Conservation (phyloP, 495 filamentous ascomycete genomes). For the Penicillium longicatenatum region DNA sequence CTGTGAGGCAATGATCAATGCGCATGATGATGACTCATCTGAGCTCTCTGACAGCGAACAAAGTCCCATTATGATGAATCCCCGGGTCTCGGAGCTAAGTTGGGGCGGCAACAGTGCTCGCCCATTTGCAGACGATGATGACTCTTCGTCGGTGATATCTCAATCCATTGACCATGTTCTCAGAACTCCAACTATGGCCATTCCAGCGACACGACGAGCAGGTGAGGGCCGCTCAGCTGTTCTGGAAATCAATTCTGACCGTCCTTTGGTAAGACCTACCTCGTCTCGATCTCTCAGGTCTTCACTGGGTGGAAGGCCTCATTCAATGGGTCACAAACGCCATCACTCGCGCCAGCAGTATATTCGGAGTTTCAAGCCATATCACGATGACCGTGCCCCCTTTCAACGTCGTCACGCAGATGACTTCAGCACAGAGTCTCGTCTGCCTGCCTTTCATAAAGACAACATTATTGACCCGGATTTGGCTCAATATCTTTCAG, state of each 20-base stretch:
- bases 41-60: conserved; percentile 80
- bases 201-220: conserved; percentile 81
- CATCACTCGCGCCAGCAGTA: conserved; percentile 85
- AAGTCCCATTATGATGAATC: conserved; percentile 47
- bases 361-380: conserved; percentile 59
- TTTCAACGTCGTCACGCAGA: conserved; percentile 75
- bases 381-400: conserved; percentile 77
- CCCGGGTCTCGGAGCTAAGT: conserved; percentile 39
- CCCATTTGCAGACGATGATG: conserved; percentile 41
- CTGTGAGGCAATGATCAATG: conserved; percentile 91
- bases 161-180: conserved; percentile 50
- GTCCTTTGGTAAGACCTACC: conserved; percentile 73
- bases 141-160: conserved; percentile 47
- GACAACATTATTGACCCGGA: conserved; percentile 99
- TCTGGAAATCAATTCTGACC: conserved; percentile 82
- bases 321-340: conserved; percentile 75
- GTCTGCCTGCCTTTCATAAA: conserved; percentile 88
- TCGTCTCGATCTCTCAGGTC: conserved; percentile 93
- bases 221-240: conserved; percentile 82
- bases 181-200: conserved; percentile 71
- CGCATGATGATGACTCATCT: conserved; percentile 85
- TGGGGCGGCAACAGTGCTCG: conserved; percentile 31
- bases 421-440: conserved; percentile 63
- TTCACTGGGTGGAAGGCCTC: conserved; percentile 61
- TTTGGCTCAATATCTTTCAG: conserved; percentile 91